Evolutionary conservation across 1,284 basidiomycete species (phyloP).

Genomic region (Ganoderma sinense): DNA sequence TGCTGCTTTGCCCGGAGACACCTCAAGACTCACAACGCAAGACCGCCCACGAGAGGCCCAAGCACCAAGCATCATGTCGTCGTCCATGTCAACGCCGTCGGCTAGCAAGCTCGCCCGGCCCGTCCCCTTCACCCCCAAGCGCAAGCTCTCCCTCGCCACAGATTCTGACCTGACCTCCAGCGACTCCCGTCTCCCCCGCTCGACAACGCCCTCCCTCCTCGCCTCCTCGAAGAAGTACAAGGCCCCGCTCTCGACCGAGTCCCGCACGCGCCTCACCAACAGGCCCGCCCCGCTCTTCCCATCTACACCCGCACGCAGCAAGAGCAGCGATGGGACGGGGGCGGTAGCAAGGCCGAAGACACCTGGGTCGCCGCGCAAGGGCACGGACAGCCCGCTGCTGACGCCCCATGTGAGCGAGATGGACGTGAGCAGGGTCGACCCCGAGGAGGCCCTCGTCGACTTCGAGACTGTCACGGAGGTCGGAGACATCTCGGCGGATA

Average conservation of each 20-base stretch:
- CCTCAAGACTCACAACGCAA: constrained; percentile 12
- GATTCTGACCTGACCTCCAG: constrained; percentile 25
- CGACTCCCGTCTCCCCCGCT: constrained; percentile 32
- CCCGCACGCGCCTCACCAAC: constrained; percentile 50
- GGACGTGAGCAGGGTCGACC: constrained; percentile 80
- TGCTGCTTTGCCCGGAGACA: neutral
- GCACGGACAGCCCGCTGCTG: constrained; percentile 54
- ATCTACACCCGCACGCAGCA: constrained; percentile 57
- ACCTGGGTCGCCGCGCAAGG: constrained; percentile 45
- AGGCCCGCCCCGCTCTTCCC: constrained; percentile 52
- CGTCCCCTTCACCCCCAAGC: constrained; percentile 62
- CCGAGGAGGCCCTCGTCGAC: constrained; percentile 79
- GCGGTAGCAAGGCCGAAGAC: constrained; percentile 50
- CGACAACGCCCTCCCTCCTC: constrained; percentile 51
- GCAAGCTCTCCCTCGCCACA: constrained; percentile 49
- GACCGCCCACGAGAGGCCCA: constrained; percentile 9
- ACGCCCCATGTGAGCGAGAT: constrained; percentile 65
- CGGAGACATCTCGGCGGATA: constrained; percentile 69
- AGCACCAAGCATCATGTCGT: constrained; percentile 4
- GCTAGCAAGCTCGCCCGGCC: constrained; percentile 38
- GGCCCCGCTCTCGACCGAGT: constrained; percentile 67
- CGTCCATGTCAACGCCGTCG: constrained; percentile 33
- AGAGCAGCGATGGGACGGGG: constrained; percentile 38
- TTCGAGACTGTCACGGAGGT: constrained; percentile 68
- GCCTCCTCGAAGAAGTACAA: constrained; percentile 71